These are phyloP conservation scores for Thraustochytrium striatum DNA, from an alignment of 352 stramenopile species.

Conservation along the genomic window DNA sequence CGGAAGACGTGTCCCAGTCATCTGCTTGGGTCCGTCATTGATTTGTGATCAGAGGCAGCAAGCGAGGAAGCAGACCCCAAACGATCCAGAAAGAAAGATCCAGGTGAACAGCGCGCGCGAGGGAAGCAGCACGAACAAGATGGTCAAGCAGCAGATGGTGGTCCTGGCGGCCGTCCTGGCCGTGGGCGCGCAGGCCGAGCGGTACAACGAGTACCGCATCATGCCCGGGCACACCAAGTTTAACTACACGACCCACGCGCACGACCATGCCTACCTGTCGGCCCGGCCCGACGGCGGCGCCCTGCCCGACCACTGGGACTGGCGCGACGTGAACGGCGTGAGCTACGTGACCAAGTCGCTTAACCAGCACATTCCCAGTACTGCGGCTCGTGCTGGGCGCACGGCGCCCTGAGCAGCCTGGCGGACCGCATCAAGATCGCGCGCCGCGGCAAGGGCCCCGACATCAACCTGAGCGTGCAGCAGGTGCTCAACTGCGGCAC, in stretches of 20 bases:
- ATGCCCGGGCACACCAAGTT: conserved; percentile 38
- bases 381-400: conserved; percentile 84
- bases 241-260: conserved; percentile 20
- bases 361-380: conserved; percentile 97
- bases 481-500: conserved; percentile 74
- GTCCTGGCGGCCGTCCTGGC: not conserved
- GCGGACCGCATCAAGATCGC: conserved; percentile 84
- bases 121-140: not conserved
- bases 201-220: conserved; percentile 22
- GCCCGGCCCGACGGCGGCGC: conserved; percentile 57
- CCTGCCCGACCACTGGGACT: conserved; percentile 88
- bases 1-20: no score
- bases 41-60: no score
- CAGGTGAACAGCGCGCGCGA: no score
- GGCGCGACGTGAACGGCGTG: conserved; percentile 85
- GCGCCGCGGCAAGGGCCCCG: conserved; percentile 73
- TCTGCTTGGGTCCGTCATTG: no score
- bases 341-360: conserved; percentile 94
- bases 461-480: conserved; percentile 75
- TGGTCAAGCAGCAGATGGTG: not conserved
- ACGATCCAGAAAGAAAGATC: no score
- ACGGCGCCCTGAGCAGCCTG: conserved; percentile 76
- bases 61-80: no score
- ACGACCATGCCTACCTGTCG: conserved; percentile 32
- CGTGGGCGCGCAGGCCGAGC: not conserved